Percentiles rank a stretch among this genome's conserved stretches.
These are phyloP conservation scores for Teratosphaeria viscida DNA, from an alignment of 2,329 filamentous ascomycete species.

Conservation along the genomic window DNA sequence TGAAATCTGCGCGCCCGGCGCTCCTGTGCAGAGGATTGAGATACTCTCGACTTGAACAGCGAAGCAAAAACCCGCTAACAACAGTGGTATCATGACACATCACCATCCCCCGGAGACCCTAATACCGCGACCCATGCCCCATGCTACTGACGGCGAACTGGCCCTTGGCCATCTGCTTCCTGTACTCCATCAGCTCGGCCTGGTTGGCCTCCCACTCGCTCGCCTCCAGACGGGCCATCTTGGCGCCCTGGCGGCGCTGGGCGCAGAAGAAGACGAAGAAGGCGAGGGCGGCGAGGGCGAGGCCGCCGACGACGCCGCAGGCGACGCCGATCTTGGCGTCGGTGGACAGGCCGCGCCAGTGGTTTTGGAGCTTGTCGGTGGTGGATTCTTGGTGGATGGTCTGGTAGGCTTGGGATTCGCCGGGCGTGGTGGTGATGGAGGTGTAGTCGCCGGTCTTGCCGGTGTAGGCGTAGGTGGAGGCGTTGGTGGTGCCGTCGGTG, in stretches of 20 bases:
- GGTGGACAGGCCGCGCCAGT: constrained; percentile 33
- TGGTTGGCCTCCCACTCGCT: constrained; percentile 35
- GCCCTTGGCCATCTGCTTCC: constrained; percentile 8
- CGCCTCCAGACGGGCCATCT: constrained; percentile 39
- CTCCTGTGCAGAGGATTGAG: not conserved
- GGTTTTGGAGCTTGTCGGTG: constrained; percentile 31
- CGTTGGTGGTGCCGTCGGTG: constrained; percentile 24
- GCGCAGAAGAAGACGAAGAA: constrained; percentile 38
- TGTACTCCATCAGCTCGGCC: constrained; percentile 24
- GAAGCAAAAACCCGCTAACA: not conserved
- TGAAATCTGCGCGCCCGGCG: not conserved
- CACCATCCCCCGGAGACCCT: too few relatives aligned
- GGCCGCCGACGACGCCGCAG: constrained; percentile 32
- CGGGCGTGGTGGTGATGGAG: constrained; percentile 36
- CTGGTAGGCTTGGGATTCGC: constrained; percentile 21
- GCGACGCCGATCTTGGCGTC: constrained; percentile 41
- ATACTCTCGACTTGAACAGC: not conserved
- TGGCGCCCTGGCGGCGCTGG: constrained; percentile 40
- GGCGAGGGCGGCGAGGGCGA: constrained; percentile 24
- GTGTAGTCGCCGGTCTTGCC: constrained; percentile 29
- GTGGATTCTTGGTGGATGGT: constrained; percentile 31
- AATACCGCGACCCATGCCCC: constrained; percentile 8
- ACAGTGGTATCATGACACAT: constrained; percentile 2
- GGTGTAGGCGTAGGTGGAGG: constrained; percentile 29
- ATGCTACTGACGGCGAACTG: constrained; percentile 3